Evolutionary conservation across 2,329 filamentous ascomycete species (phyloP), one percentile per base, ranked within the genome.

Genomic region (Didymella glomerata): DNA sequence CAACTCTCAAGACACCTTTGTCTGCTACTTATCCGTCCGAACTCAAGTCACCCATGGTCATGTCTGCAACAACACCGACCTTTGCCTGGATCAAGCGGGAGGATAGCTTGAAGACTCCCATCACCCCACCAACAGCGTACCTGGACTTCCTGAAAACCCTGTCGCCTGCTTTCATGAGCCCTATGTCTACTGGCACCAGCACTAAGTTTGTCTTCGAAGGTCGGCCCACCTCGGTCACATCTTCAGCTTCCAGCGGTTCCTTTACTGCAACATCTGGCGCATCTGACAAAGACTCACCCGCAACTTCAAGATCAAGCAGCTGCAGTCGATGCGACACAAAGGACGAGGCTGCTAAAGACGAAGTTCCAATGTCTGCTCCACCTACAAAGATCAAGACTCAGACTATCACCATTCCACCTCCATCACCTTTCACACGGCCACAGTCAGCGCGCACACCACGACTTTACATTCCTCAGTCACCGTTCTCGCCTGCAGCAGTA

Each of bases 71-170:
- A n/a, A 75, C 74, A 36, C 81, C 80, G 49, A 83, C 83, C 46
- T 82, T 86, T 20, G 67, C 70, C 60, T 69, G 62, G 68, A 86
- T 93, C 82, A 94, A 93, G 77, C 80, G 81, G 54, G 85, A 90
- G 67, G 85, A 88, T 59, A 78, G 83, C 44, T 78, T 87, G 57
- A 90, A 88, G 79, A 97, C 93, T 4, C 93, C 93, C 48, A 96
- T 98, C 76, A 96, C 91, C 50, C 94, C 94, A 51, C 94, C 94
- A 3, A 83, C 86, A 22, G 93, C 94, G 57, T 98, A 98, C 76
- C 90, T 92, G 67, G 93, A 98, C 73, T 98, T 97, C 74, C 88
- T 98, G 63, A 94, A 93, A 79, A 88, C 89, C 60, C 87, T 96
- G 79, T 89, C 86, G 1, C 85, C 86, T 0, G 82, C 89, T 18